Evolutionary conservation across 208 protist species (phyloP), one percentile per base, ranked within the genome.

Genomic region (Herpetomonas samuelpessoai): DNA sequence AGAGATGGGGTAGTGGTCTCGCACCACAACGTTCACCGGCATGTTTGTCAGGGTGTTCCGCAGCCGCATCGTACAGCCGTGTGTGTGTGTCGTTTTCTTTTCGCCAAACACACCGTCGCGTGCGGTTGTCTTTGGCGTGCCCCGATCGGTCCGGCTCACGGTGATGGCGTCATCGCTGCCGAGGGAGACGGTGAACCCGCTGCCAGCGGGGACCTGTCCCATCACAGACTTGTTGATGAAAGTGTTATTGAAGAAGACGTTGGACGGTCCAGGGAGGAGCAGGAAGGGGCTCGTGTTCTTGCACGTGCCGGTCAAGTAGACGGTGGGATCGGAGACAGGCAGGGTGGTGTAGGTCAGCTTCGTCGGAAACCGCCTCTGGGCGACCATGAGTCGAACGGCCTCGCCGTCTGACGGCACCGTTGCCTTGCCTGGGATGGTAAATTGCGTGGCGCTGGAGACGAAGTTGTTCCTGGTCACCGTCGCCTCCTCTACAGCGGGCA

Each of bases 1-100:
- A 7, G 75, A 70, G 7, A 82, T 55, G 2, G 79, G 79, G 59
- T 64, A 86, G 49, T 86, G 78, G 58, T 86, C 79, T 26, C 58
- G 60, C 63, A 86, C 79, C 45, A 86, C 64, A 45, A 86, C 52
- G 22, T 59, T 67, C 56, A 71, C 47, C 38, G 67, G 62, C 10
- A 25, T 29, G 9, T 57, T 38, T 19, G 39, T 69, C 16, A 57
- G 2, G 53, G 65, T n/a, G n/a, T n/a, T n/a, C n/a, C n/a, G n/a
- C n/a, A n/a, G n/a, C n/a, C n/a, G n/a, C n/a, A n/a, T n/a, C n/a
- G n/a, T n/a, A n/a, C n/a, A n/a, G n/a, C n/a, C n/a, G n/a, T n/a
- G n/a, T n/a, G n/a, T n/a, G n/a, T n/a, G n/a, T n/a, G n/a, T n/a
- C n/a, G n/a, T n/a, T n/a, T n/a, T n/a, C n/a, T n/a, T n/a, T n/a